Base-by-base conservation (phyloP, 139 green algal genomes). In the Picochlorum costavermella region DNA sequence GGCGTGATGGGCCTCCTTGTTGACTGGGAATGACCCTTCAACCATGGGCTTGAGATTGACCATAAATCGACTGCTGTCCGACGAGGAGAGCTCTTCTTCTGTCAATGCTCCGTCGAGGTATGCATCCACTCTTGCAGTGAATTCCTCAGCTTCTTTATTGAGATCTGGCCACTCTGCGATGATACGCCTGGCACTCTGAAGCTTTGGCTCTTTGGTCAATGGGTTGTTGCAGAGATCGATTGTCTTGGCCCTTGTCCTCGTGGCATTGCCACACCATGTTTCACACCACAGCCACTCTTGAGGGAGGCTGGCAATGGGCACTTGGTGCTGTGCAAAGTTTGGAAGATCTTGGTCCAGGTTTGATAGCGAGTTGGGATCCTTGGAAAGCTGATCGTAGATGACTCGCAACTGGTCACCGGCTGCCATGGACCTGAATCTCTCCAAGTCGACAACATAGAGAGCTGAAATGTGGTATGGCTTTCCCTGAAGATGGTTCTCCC, bases 141-240 rank as follows among this genome's bases (percentile, higher is more conserved):
- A 87, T 37, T 59, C 58, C 12, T 71, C 33, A 6, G 76, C 78
- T 73, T 96, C 86, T 12, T 79, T 75, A 63, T 97, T 87, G 5
- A 94, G 63, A 6, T 44, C 82, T 12, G 82, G 71, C 92, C 92
- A 98, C 71, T 98, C 92, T 2, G 71, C 36, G 5, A 97, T 88
- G 64, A 98, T 98, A 60, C 92, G 83, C 23, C 86, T 72, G 4
- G 92, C 92, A 20, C 76, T 79, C 50, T 84, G 61, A 50, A 99
- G 83, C 81, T 99, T 99, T 63, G 94, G 94, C 78, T 99, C 94
- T 85, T 99, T 99, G 43, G 94, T 99, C 69, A 94, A 83, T 16
- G 94, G 94, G 82, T 99, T 99, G 82, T 99, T 99, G 85, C 94
- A 99, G 61, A 99, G 83, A 75, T 99, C 94, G 46, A 99, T 99